Evolutionary conservation across 2,329 filamentous ascomycete genomes (phyloP), one percentile per base, ranked within the genome.

Genomic region (Cordyceps cicadae): DNA sequence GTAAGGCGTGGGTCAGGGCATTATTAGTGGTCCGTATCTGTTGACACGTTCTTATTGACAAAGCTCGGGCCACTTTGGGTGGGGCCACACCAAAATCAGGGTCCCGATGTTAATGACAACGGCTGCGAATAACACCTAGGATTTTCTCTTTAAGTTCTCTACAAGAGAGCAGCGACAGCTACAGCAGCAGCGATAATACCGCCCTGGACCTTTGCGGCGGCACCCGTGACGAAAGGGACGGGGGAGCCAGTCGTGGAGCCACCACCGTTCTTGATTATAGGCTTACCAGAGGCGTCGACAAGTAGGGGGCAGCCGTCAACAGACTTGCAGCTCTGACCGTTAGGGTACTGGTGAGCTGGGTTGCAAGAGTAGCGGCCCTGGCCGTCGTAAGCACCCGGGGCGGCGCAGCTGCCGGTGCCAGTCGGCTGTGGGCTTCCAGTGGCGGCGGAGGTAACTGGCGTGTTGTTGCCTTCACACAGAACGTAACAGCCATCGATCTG

Each of bases 281-380:
- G 34, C 12, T 53, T 17, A 14, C 51, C 51, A 15, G 1, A 6
- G 51, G 51, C 51, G 17, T 41, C 51, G 21, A 3, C 14, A 8
- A 66, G 62, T 26, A 54, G 56, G 46, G 61, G 61, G 62, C 65
- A 67, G 32, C 63, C 64, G 7, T 62, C 54, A 29, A 63, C 21
- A 11, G 53, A 17, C n/a, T 29, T 48, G 62, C 65, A 67, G n/a
- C 34, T 53, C 62, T 64, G 63, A 9, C 65, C 65, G 39, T 59
- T 52, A 46, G 65, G 65, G 57, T 66, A 66, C 60, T 63, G 46
- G 46, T 66, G 63, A 0, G 63, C 65, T 5, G 63, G 65, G 62
- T 66, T 66, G 62, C 65, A 67, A 29, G 57, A 61, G 61, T 66
- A 66, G 45, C 63, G 59, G 26, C 65, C 65, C 39, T 60, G 21